Evolutionary conservation across 177 flowering plant genomes (phyloP).

Genomic region (Vitis hybrid): DNA sequence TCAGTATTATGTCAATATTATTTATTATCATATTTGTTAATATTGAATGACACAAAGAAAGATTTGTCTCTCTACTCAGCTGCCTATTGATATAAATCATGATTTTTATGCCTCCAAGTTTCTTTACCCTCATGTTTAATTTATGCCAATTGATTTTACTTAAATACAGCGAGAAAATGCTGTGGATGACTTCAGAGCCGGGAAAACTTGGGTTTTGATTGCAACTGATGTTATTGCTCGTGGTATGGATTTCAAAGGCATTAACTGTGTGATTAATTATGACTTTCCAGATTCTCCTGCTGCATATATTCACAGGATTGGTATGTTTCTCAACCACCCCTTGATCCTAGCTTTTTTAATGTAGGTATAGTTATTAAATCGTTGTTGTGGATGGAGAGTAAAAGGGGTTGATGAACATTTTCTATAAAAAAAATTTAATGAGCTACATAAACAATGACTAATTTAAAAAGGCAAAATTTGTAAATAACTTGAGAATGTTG

Average conservation of each 20-base stretch:
- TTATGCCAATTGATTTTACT: slow-evolving; percentile 8
- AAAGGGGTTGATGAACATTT: not conserved
- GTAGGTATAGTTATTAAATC: not conserved
- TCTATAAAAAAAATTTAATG: not conserved
- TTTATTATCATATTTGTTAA: too few relatives aligned
- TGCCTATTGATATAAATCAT: not conserved
- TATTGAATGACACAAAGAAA: too few relatives aligned
- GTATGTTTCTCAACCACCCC: slow-evolving; percentile 35
- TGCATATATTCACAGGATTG: slow-evolving; percentile 91
- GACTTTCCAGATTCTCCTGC: slow-evolving; percentile 94
- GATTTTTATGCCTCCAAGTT: not conserved
- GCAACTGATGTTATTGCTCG: slow-evolving; percentile 96
- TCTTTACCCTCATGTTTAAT: not conserved
- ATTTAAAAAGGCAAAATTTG: too few relatives aligned
- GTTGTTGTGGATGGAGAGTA: not conserved
- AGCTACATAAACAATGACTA: not conserved
- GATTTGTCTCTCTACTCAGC: too few relatives aligned
- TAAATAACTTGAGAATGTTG: too few relatives aligned
- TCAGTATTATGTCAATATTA: too few relatives aligned
- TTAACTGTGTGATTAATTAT: slow-evolving; percentile 92
- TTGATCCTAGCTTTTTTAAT: not conserved
- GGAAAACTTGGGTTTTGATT: slow-evolving; percentile 95
- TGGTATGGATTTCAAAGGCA: slow-evolving; percentile 99
- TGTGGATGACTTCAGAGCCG: slow-evolving; percentile 83
- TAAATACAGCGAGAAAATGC: slow-evolving; percentile 77